These are phyloP conservation scores for Diplosphaera chodatii DNA, from an alignment of 139 green algal genomes.

Conservation along the genomic window DNA sequence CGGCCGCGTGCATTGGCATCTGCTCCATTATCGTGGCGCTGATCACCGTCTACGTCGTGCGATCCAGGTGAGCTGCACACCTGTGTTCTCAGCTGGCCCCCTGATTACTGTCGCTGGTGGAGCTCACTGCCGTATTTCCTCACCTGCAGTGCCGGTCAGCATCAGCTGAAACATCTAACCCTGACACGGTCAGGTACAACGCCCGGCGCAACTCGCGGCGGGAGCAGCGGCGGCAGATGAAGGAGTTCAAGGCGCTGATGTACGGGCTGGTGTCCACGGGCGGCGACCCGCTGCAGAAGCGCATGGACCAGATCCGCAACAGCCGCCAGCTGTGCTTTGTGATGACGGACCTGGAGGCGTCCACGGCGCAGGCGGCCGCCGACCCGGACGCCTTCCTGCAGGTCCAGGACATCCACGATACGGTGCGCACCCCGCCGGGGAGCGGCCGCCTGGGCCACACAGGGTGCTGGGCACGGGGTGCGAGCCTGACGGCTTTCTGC, in stretches of 20 bases:
- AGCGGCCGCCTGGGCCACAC: too few relatives aligned
- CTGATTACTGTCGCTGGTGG: too few relatives aligned
- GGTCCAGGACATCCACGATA: constrained; percentile 73
- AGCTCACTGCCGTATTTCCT: too few relatives aligned
- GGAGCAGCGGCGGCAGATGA: constrained; percentile 25
- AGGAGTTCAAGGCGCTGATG: constrained; percentile 50
- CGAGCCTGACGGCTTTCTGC: too few relatives aligned
- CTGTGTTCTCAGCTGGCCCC: too few relatives aligned
- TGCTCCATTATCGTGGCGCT: constrained; percentile 5
- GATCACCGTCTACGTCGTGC: constrained; percentile 12
- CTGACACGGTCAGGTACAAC: constrained; percentile 1
- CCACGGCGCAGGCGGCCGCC: constrained; percentile 44
- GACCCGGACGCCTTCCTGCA: constrained; percentile 40
- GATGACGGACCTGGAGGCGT: constrained; percentile 57
- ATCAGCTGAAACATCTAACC: too few relatives aligned
- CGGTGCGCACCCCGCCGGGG: too few relatives aligned
- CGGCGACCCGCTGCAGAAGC: constrained; percentile 1
- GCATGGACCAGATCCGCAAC: constrained; percentile 29
- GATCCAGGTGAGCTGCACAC: background rate
- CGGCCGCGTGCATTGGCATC: constrained; percentile 11
- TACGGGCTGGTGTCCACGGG: constrained; percentile 21
- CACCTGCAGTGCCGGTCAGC: too few relatives aligned
- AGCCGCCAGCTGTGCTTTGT: constrained; percentile 54
- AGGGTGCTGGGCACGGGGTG: too few relatives aligned
- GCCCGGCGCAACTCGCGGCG: background rate